Conservation (phyloP, 495 filamentous ascomycete genomes). For the Annulohypoxylon maeteangense region DNA sequence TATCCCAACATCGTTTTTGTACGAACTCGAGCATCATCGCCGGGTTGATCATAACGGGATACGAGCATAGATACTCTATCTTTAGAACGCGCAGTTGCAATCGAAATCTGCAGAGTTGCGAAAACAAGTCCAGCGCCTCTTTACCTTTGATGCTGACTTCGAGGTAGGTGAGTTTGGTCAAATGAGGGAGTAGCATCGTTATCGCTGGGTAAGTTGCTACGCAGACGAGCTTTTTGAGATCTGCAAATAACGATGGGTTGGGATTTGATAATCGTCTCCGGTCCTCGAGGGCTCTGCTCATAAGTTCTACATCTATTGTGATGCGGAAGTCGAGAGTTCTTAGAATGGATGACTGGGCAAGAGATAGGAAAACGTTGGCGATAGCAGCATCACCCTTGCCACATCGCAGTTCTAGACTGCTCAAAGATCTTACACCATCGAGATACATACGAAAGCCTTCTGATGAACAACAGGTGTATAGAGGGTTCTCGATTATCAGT, state of each 20-base stretch:
- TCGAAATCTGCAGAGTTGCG: neutral
- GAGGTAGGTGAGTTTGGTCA: neutral
- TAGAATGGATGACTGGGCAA: conserved; percentile 8
- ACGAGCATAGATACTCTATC: neutral
- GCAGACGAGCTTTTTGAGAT: neutral
- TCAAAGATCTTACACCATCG: neutral
- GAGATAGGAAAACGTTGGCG: neutral
- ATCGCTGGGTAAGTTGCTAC: neutral
- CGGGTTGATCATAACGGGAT: neutral
- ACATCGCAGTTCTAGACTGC: neutral
- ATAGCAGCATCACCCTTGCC: neutral
- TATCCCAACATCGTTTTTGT: neutral
- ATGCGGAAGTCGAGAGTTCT: neutral
- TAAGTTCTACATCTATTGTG: neutral
- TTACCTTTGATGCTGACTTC: neutral
- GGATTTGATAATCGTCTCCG: too few relatives aligned
- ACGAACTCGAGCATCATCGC: neutral
- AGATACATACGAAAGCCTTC: conserved; percentile 11
- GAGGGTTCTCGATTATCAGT: conserved; percentile 17
- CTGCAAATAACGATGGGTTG: neutral
- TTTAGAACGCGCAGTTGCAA: neutral
- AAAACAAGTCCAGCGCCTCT: neutral
- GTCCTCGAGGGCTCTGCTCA: neutral
- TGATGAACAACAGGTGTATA: neutral
- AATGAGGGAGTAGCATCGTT: conserved; percentile 1